Base-by-base conservation (phyloP, 169 alveolate species). In the Plasmodium falciparum region DNA sequence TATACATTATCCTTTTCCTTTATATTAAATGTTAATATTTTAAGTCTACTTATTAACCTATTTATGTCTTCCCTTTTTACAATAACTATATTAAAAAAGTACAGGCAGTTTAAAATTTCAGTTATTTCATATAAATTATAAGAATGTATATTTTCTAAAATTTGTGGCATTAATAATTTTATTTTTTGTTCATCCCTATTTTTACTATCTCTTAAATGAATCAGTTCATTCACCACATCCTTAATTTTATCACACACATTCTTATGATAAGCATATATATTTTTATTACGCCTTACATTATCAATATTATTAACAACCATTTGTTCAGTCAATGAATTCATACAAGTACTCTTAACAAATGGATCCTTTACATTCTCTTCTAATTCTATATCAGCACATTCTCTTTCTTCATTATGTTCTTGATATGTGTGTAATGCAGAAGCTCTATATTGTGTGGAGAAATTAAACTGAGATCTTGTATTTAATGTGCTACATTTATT, bases 51-150 rank as follows among this genome's bases (percentile, higher is more conserved):
- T 62, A 83, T 61, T 70, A 83, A 83, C 71, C 56, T 83, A 62
- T 83, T 50, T 22, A 83, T 9, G 62, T 83, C 86, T 50, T 83
- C 91, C 22, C 71, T 83, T 63, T 83, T 83, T 70, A 83, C 58
- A 26, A 83, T 71, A 20, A 83, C 58, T 33, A 33, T 33, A 15
- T 85, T 71, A 70, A 83, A 83, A 83, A 58, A 83, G 71, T 71
- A 26, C n/a, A 59, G 54, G 50, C 91, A 83, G 12, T 59, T n/a
- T 33, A 83, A 56, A 43, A 83, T 50, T 17, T 69, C 65, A 20
- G 74, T 59, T 83, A 83, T 70, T 69, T 83, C 74, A 33, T 69
- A 6, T 56, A 70, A 33, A 70, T 62, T 56, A 62, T 83, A 83
- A 29, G 8, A 56, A 39, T 17, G 52, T 22, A 83, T 33, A 47